These are phyloP conservation scores for Bruguiera gymnorhiza DNA, from an alignment of 345 rosid species.

Conservation along the genomic window DNA sequence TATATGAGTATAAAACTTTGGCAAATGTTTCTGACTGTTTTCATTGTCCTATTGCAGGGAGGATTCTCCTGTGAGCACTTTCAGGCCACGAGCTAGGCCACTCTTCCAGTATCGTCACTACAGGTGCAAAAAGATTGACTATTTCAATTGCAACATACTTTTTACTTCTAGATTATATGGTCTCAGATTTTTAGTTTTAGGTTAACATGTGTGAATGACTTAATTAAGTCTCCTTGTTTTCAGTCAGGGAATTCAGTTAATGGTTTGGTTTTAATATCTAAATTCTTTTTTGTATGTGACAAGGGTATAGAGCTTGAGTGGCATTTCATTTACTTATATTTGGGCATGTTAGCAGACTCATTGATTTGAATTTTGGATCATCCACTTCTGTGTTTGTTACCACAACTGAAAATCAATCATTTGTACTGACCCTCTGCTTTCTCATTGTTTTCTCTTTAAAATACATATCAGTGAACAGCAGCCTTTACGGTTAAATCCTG, in stretches of 20 bases:
- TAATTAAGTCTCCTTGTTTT: no score
- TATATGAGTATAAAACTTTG: not conserved
- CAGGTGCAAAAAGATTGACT: conserved; percentile 49
- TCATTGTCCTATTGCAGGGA: conserved; percentile 58
- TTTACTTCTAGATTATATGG: conserved; percentile 2
- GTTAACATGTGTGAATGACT: no score
- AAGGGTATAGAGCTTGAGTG: conserved; percentile 12
- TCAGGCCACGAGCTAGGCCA: conserved; percentile 85
- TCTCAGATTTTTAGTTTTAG: not conserved
- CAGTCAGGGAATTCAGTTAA: no score
- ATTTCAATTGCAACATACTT: conserved; percentile 4
- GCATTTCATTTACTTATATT: conserved; percentile 5
- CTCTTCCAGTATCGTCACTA: conserved; percentile 98
- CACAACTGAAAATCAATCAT: conserved; percentile 5
- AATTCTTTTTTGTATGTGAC: not conserved
- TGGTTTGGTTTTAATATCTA: no score
- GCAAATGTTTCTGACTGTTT: conserved; percentile 9
- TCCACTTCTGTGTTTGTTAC: not conserved
- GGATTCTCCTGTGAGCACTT: conserved; percentile 79
- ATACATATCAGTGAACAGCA: conserved; percentile 83
- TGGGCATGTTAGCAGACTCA: not conserved
- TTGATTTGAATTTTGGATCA: conserved; percentile 2
- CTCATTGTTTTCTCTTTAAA: conserved; percentile 19
- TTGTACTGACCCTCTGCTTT: conserved; percentile 8
- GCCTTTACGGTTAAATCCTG: conserved; percentile 76